These are phyloP conservation scores for Carex parvula DNA, from an alignment of 176 grass and related monocot genomes.

Conservation along the genomic window DNA sequence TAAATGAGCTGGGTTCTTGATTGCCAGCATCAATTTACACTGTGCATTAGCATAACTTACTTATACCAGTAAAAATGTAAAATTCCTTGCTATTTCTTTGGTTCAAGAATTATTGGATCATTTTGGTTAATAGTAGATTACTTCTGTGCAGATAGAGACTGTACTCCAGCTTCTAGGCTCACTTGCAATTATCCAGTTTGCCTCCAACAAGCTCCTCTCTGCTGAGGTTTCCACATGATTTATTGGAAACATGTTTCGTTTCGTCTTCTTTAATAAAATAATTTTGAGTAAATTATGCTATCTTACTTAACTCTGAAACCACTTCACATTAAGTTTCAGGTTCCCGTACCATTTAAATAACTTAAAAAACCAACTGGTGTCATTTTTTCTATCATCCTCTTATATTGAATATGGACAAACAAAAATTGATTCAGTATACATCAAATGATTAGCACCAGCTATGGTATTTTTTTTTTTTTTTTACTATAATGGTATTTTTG, in stretches of 20 bases:
- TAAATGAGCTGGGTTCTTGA: too few relatives aligned
- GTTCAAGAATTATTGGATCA: background rate
- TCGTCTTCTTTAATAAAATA: conserved; percentile 2
- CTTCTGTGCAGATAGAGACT: conserved; percentile 71
- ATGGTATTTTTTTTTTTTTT: background rate
- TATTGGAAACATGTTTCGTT: background rate
- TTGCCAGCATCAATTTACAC: background rate
- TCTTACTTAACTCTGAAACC: background rate
- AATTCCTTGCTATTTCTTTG: background rate
- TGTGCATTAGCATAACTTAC: background rate
- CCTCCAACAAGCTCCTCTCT: conserved; percentile 61
- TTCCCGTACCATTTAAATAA: background rate
- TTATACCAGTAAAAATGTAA: background rate
- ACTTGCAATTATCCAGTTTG: conserved; percentile 74
- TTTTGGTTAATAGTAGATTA: background rate
- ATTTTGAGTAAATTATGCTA: background rate
- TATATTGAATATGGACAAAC: background rate
- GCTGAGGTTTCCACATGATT: conserved; percentile 51
- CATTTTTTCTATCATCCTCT: background rate
- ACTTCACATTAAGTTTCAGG: background rate
- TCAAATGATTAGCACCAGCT: background rate
- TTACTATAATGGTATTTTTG: background rate
- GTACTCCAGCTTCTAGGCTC: conserved; percentile 92
- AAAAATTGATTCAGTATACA: background rate
- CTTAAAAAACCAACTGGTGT: background rate